Percentiles rank a stretch among this genome's conserved stretches.
phyloP scores from a whole-genome alignment of 345 rosid species.

The Anacardium occidentale region DNA sequence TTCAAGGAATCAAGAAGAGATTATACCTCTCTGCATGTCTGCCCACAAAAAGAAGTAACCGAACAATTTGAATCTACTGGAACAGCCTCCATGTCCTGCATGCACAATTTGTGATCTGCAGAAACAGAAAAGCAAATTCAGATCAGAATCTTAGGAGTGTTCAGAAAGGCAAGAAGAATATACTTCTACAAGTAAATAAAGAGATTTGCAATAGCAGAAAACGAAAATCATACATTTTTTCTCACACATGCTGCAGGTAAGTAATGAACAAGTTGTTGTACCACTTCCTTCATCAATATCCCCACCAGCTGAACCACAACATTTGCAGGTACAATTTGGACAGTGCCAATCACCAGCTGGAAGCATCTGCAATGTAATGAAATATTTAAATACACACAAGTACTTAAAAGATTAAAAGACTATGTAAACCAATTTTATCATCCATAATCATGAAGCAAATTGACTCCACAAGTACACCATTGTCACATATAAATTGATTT shows the following conservation, averaged over 20 bases:
- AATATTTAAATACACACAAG: neutral
- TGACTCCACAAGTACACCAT: neutral
- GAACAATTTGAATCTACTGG: conserved; percentile 38
- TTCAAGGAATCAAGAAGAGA: neutral
- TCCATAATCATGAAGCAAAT: neutral
- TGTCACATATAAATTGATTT: neutral
- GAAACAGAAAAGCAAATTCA: conserved; percentile 19
- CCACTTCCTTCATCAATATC: conserved; percentile 37
- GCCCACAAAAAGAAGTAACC: conserved; percentile 60
- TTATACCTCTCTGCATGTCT: conserved; percentile 74
- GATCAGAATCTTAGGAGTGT: conserved; percentile 18
- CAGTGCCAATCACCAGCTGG: conserved; percentile 95
- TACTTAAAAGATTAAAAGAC: neutral
- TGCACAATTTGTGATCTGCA: conserved; percentile 75
- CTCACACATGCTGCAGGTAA: conserved; percentile 71
- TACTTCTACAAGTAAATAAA: conserved; percentile 6
- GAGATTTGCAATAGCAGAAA: conserved; percentile 16
- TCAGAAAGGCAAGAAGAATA: conserved; percentile 12
- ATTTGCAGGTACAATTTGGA: conserved; percentile 88
- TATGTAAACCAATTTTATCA: neutral
- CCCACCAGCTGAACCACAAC: conserved; percentile 57
- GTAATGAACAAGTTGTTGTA: conserved; percentile 20
- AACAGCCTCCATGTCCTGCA: conserved; percentile 42
- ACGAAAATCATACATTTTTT: conserved; percentile 60
- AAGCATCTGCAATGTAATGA: conserved; percentile 56